Evolutionary conservation across 108 stramenopile genomes (phyloP).

Genomic region (Cyclotella choctawhatcheeana): DNA sequence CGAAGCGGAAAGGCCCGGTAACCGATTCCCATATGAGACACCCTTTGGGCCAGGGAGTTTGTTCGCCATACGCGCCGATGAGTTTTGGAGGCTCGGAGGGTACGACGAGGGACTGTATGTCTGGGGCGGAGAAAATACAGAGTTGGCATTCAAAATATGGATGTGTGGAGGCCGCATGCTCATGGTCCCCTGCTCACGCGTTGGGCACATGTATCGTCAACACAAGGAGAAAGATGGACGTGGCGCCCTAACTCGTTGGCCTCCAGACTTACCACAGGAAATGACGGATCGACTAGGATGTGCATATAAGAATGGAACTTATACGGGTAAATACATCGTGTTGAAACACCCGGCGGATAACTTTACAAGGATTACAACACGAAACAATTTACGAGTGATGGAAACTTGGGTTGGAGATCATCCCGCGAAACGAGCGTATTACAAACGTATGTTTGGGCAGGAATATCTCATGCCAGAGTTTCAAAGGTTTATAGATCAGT

Average conservation of each 20-base stretch:
- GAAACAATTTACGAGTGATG: constrained; percentile 58
- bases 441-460: constrained; percentile 44
- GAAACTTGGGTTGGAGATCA: constrained; percentile 57
- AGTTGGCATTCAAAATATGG: constrained; percentile 62
- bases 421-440: constrained; percentile 46
- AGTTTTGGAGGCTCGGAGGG: constrained; percentile 63
- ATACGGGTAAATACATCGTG: constrained; percentile 37
- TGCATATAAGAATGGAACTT: constrained; percentile 45
- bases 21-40: constrained; percentile 51
- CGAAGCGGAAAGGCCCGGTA: constrained; percentile 32
- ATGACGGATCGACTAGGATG: constrained; percentile 44
- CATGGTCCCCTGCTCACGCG: constrained; percentile 59
- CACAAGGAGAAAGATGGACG: constrained; percentile 49
- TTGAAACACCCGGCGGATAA: constrained; percentile 54
- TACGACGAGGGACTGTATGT: constrained; percentile 59
- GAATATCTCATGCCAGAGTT: constrained; percentile 49
- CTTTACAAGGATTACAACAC: constrained; percentile 48
- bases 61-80: constrained; percentile 57
- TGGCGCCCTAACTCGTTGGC: constrained; percentile 49
- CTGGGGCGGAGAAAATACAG: constrained; percentile 65
- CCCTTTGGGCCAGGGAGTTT: constrained; percentile 60
- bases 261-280: constrained; percentile 46
- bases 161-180: constrained; percentile 62
- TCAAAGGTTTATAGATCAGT: constrained; percentile 45
- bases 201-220: constrained; percentile 54